phyloP scores from a whole-genome alignment of 202 grass and related monocot species.

The Brachypodium distachyon region DNA sequence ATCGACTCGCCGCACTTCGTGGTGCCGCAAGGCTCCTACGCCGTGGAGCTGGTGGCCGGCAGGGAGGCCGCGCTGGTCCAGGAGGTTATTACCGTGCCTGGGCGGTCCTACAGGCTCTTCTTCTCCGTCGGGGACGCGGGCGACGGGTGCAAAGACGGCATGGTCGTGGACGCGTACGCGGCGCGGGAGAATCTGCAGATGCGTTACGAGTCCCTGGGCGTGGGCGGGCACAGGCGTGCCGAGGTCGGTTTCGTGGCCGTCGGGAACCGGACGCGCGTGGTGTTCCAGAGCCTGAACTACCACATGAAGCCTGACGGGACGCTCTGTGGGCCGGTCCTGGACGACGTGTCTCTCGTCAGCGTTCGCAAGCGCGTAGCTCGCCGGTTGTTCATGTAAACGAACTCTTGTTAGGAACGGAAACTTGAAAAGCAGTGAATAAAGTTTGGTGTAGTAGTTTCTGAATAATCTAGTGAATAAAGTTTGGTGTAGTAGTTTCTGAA shows the following conservation, averaged over 20 bases:
- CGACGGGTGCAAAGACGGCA: conserved; percentile 37
- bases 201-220: conserved; percentile 41
- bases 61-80: conserved; percentile 59
- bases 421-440: background rate
- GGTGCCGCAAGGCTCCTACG: conserved; percentile 52
- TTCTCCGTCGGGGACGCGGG: conserved; percentile 63
- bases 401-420: background rate
- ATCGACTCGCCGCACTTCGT: conserved; percentile 52
- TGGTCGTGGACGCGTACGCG: conserved; percentile 71
- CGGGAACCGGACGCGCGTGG: conserved; percentile 31
- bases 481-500: too few species aligned
- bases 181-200: conserved; percentile 9
- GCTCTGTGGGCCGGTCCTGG: conserved; percentile 62
- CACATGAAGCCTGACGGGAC: conserved; percentile 59
- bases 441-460: too few species aligned
- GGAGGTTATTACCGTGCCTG: conserved; percentile 32
- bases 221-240: conserved; percentile 38
- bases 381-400: background rate
- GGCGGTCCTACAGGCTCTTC: conserved; percentile 38
- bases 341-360: conserved; percentile 47
- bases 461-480: too few species aligned
- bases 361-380: conserved; percentile 1
- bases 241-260: conserved; percentile 41
- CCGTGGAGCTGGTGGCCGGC: conserved; percentile 71
- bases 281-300: conserved; percentile 61